Evolutionary conservation across 257 asterid species (phyloP).

Genomic region (Penstemon davidsonii): DNA sequence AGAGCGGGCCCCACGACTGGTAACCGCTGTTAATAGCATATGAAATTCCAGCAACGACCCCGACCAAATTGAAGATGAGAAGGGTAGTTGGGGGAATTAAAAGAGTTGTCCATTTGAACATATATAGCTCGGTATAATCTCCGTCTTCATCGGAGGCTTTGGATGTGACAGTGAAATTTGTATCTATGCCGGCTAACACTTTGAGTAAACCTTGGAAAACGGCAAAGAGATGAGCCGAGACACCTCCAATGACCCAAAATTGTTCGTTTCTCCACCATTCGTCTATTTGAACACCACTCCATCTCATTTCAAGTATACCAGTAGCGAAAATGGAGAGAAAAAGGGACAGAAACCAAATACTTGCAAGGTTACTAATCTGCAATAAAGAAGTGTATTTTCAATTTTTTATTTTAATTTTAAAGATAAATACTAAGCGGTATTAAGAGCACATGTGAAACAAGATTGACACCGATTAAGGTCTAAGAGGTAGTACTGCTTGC

Average conservation of each 20-base stretch:
- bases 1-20: conserved; percentile 97
- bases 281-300: conserved; percentile 97
- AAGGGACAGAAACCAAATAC: conserved; percentile 92
- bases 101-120: conserved; percentile 97
- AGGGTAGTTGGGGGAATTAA: conserved; percentile 93
- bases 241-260: conserved; percentile 99
- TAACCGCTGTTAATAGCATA: conserved; percentile 91
- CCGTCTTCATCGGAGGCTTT: conserved; percentile 93
- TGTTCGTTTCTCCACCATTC: conserved; percentile 99
- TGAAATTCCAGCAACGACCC: conserved; percentile 93
- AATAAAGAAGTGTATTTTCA: conserved; percentile 13
- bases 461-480: no score
- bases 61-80: conserved; percentile 81
- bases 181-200: conserved; percentile 95
- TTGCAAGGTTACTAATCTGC: conserved; percentile 95
- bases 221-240: conserved; percentile 88
- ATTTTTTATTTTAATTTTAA: neutral
- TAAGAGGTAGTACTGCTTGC: no score
- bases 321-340: conserved; percentile 95
- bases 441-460: no score
- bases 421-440: neutral
- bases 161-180: conserved; percentile 96
- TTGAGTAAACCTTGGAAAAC: conserved; percentile 95
- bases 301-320: conserved; percentile 94
- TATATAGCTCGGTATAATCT: conserved; percentile 84